Base-by-base conservation (phyloP, 352 stramenopile genomes). In the Thalassiosira exigua region DNA sequence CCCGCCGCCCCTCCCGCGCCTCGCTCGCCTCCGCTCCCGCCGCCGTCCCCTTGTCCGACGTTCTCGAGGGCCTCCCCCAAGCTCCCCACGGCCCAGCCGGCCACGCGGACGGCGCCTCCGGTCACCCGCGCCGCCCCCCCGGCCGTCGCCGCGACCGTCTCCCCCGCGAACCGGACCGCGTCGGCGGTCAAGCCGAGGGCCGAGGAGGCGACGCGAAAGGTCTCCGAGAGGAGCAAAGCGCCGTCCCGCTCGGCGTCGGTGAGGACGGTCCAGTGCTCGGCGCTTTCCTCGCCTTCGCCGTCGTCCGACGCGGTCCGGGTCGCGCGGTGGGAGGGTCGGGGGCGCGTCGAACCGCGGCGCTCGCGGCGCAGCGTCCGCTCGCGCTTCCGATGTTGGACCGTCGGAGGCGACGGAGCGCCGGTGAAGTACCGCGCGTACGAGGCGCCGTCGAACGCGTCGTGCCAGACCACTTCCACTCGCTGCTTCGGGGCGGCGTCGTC, bases 381-480 rank as follows among this genome's bases (percentile, higher is more conserved):
- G 19, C 21, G 19, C 41, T 32, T 69, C 11, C 33, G 59, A 57
- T 26, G 33, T 5, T 1, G 33, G 11, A 22, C 36, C 53, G 33
- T 2, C 4, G n/a, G 42, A 26, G 54, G 12, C 4, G 54, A 46
- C 29, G 32, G 44, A 50, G 44, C 19, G 19, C 42, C 69, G 9
- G 53, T 65, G 26, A 44, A 62, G 29, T 75, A 73, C 41, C 60
- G 56, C 19, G 30, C 11, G 24, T 78, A 44, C 29, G 29, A 22
- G 46, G 46, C 52, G 29, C 29, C 29, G 32, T 33, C 21, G 29
- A 69, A 62, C 0, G 65, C 30, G 61, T 85, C 69, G 54, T 85
- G 70, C 77, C 77, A 85, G 19, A 85, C 65, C 1, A 85, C 62
- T n/a, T 85, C 58, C 1, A 85, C 54, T 65, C 59, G 51, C n/a